A percentile compares a stretch with the other conserved stretches of the same genome.
These are phyloP conservation scores for Sporisorium exsertum DNA, from an alignment of 1,284 basidiomycete species.

Conservation along the genomic window DNA sequence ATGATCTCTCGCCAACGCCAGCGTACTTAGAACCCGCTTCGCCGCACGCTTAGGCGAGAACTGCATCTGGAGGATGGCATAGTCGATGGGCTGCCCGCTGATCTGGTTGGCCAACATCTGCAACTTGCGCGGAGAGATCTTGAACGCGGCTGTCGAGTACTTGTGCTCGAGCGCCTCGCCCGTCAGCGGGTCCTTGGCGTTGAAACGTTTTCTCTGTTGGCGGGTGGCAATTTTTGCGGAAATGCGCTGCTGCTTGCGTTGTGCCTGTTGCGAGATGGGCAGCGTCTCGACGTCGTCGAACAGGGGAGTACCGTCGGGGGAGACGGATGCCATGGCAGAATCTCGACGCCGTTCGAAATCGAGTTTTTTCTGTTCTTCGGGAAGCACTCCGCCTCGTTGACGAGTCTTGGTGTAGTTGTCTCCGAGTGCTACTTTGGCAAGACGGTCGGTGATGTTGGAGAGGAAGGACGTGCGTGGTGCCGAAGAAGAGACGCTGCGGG, in stretches of 20 bases:
- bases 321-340: constrained; percentile 54
- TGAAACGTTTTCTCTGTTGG: constrained; percentile 61
- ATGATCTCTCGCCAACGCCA: constrained; percentile 87
- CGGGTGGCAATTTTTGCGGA: constrained; percentile 49
- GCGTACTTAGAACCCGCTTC: constrained; percentile 85
- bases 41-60: constrained; percentile 92
- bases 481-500: constrained; percentile 35
- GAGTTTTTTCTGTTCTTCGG: constrained; percentile 49
- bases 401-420: constrained; percentile 25
- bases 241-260: constrained; percentile 39
- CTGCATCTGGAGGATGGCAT: constrained; percentile 95
- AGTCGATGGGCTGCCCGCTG: constrained; percentile 75
- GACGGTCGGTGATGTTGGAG: constrained; percentile 29
- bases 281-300: constrained; percentile 57
- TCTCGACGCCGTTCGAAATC: constrained; percentile 53
- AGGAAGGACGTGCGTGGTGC: constrained; percentile 32
- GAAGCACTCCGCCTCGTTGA: constrained; percentile 57
- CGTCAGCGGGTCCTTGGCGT: constrained; percentile 44
- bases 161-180: constrained; percentile 77
- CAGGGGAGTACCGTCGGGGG: constrained; percentile 59
- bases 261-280: constrained; percentile 38
- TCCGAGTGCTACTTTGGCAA: constrained; percentile 41
- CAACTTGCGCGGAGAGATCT: constrained; percentile 91
- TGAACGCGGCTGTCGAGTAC: constrained; percentile 89
- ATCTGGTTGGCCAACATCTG: constrained; percentile 89